Conservation (phyloP, 2,329 filamentous ascomycete species). For the Seiridium cupressi region DNA sequence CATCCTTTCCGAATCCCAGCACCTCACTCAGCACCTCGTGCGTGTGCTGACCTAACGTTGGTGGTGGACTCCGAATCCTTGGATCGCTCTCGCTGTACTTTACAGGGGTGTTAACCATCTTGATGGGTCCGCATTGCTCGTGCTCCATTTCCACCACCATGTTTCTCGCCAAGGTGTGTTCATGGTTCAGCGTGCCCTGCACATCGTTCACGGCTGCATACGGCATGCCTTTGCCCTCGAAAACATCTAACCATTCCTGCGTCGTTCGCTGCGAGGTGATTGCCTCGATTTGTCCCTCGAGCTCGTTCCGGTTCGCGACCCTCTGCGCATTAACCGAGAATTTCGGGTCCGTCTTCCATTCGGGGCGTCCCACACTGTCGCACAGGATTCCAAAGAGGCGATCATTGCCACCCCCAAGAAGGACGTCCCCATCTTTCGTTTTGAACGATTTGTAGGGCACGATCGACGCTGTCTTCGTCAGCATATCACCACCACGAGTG, state of each 20-base stretch:
- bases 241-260: slow-evolving; percentile 78
- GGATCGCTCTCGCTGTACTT: slow-evolving; percentile 87
- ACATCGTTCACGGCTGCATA: slow-evolving; percentile 96
- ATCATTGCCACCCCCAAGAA: slow-evolving; percentile 73
- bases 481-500: not conserved
- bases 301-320: slow-evolving; percentile 68
- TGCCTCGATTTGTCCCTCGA: slow-evolving; percentile 77
- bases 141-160: slow-evolving; percentile 94
- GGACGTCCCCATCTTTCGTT: slow-evolving; percentile 67
- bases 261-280: slow-evolving; percentile 78
- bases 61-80: slow-evolving; percentile 73
- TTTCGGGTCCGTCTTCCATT: slow-evolving; percentile 59
- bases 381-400: slow-evolving; percentile 66
- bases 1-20: slow-evolving; percentile 55
- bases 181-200: slow-evolving; percentile 76
- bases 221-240: slow-evolving; percentile 91
- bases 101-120: slow-evolving; percentile 89
- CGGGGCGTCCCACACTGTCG: slow-evolving; percentile 53
- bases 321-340: slow-evolving; percentile 62
- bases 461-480: slow-evolving; percentile 69
- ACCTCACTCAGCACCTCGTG: slow-evolving; percentile 68
- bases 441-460: slow-evolving; percentile 89
- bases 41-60: slow-evolving; percentile 84
- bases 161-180: slow-evolving; percentile 77
- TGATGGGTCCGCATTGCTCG: slow-evolving; percentile 76